These are phyloP conservation scores for Colletotrichum nymphaeae DNA, from an alignment of 2,329 filamentous ascomycete genomes.

Conservation along the genomic window DNA sequence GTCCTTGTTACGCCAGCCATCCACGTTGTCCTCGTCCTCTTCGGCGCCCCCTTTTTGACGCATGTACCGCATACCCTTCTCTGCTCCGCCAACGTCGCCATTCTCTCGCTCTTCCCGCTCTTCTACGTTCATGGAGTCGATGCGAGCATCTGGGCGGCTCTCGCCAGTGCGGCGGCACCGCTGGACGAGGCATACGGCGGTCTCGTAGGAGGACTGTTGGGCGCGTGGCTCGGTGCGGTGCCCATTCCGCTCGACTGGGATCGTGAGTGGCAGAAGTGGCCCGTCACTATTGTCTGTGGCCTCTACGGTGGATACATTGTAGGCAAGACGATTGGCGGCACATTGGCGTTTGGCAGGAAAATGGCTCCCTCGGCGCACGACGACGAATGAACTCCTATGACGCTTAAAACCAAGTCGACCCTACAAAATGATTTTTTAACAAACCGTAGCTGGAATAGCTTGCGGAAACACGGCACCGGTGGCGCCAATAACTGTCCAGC, in stretches of 20 bases:
- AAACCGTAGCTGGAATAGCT: background rate
- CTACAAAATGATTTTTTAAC: background rate
- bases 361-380: constrained; percentile 42
- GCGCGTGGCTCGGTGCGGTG: constrained; percentile 92
- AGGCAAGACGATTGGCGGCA: constrained; percentile 73
- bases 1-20: constrained; percentile 75
- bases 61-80: constrained; percentile 83
- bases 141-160: constrained; percentile 73
- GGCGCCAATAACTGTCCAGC: background rate
- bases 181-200: constrained; percentile 89
- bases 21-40: constrained; percentile 79
- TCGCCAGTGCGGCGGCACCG: constrained; percentile 75
- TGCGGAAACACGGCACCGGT: background rate
- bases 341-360: constrained; percentile 58
- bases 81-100: constrained; percentile 82
- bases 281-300: constrained; percentile 88
- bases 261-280: constrained; percentile 99
- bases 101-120: constrained; percentile 82
- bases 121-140: constrained; percentile 90
- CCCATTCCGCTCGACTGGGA: constrained; percentile 99
- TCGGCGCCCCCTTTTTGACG: constrained; percentile 90
- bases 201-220: constrained; percentile 79
- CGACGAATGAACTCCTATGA: constrained; percentile 6
- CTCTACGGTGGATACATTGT: constrained; percentile 82
- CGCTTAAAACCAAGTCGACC: background rate